Percentiles rank a stretch among this genome's conserved stretches.
phyloP scores from a whole-genome alignment of 371 early-diverging fungal species.

The Cokeromyces recurvatus region DNA sequence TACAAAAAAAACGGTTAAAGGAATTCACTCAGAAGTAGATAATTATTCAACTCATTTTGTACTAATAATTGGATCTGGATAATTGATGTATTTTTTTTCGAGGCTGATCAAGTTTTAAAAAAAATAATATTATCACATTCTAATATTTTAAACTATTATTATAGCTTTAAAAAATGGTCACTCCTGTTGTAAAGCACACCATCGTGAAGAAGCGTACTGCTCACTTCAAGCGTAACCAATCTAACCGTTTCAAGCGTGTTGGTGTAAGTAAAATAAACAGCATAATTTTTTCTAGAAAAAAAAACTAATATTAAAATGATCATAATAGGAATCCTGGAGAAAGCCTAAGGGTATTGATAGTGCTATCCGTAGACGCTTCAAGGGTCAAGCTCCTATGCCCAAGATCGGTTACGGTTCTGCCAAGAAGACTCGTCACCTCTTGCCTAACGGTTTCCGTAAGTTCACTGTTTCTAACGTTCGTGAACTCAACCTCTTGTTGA shows the following conservation, averaged over 20 bases:
- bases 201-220: constrained; percentile 99
- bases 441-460: constrained; percentile 99
- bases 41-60: no score
- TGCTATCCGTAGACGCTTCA: constrained; percentile 95
- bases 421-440: constrained; percentile 92
- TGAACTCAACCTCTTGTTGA: constrained; percentile 96
- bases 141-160: no score
- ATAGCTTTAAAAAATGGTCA: constrained; percentile 70
- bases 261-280: constrained; percentile 71
- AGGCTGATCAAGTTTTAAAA: not conserved
- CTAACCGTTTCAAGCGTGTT: constrained; percentile 97
- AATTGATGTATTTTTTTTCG: no score
- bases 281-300: not conserved
- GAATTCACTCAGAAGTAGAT: no score
- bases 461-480: constrained; percentile 92
- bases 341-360: constrained; percentile 99
- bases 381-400: constrained; percentile 99
- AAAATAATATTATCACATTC: no score
- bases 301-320: not conserved
- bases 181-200: constrained; percentile 86
- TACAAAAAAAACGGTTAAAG: no score
- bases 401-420: constrained; percentile 99
- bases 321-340: constrained; percentile 93
- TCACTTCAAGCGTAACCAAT: constrained; percentile 98
- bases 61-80: no score